Conservation (phyloP, 768 basidiomycete genomes). For the Kwoniella pini region DNA sequence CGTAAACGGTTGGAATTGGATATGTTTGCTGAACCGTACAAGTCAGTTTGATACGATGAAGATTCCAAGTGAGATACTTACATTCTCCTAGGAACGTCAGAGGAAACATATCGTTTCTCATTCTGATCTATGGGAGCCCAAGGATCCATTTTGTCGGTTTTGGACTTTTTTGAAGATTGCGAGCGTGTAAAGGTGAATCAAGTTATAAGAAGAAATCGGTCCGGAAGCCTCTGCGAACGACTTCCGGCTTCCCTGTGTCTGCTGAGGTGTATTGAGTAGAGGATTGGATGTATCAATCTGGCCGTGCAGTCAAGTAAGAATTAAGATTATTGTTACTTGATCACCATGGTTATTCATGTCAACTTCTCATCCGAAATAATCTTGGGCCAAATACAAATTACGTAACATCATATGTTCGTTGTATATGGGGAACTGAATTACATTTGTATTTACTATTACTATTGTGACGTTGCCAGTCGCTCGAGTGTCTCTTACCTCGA, state of each 20-base stretch:
- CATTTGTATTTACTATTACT: neutral
- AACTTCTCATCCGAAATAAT: neutral
- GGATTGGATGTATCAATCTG: no score
- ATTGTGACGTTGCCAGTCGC: neutral
- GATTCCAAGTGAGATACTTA: conserved; percentile 24
- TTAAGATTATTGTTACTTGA: neutral
- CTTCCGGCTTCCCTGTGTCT: conserved; percentile 13
- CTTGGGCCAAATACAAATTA: neutral
- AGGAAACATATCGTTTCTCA: conserved; percentile 53
- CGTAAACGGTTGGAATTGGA: conserved; percentile 92
- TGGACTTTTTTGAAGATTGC: neutral
- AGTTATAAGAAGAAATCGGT: neutral
- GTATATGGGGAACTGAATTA: no score
- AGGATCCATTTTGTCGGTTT: conserved; percentile 25
- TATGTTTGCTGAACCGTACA: conserved; percentile 68
- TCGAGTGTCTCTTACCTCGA: no score
- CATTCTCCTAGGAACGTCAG: conserved; percentile 55
- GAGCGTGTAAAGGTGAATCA: neutral
- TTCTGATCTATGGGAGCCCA: conserved; percentile 35
- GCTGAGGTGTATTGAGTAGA: no score
- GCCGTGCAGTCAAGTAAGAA: neutral
- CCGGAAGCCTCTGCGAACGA: conserved; percentile 28
- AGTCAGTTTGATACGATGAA: neutral
- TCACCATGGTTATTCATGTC: neutral
- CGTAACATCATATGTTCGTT: neutral